phyloP scores from a whole-genome alignment of 83 land plant species.

The Larix sibirica region DNA sequence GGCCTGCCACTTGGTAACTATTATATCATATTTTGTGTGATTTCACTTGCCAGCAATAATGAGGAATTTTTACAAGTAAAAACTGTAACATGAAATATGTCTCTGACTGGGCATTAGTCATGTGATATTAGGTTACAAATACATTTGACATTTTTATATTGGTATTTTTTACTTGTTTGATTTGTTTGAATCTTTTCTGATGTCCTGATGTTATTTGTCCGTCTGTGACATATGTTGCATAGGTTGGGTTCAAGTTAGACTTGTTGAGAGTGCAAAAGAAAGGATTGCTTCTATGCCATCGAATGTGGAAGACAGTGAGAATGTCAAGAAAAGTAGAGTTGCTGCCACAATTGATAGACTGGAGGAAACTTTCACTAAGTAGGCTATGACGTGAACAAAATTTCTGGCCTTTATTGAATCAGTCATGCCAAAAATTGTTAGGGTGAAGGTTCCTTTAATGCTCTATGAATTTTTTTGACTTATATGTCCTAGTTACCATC shows the following conservation, averaged over 20 bases:
- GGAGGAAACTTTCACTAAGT: slow-evolving; percentile 45
- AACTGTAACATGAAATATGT: not conserved
- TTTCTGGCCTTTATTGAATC: not conserved
- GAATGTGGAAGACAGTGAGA: slow-evolving; percentile 9
- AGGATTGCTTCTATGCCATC: slow-evolving; percentile 19
- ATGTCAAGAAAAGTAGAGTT: slow-evolving; percentile 34
- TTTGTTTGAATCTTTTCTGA: slow-evolving; percentile 5
- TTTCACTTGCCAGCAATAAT: not conserved
- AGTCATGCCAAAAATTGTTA: not conserved
- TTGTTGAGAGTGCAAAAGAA: slow-evolving; percentile 64
- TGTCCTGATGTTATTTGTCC: not conserved
- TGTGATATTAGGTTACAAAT: not conserved
- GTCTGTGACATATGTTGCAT: slow-evolving; percentile 5
- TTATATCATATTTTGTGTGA: not conserved
- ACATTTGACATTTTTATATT: not conserved
- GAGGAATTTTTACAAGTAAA: not conserved
- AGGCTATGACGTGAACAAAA: not conserved
- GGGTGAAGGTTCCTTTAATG: too few species aligned
- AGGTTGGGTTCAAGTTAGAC: slow-evolving; percentile 71
- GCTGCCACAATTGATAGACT: slow-evolving; percentile 63
- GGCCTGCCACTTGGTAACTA: slow-evolving; percentile 72
- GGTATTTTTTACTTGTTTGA: not conserved
- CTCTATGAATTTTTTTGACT: too few species aligned
- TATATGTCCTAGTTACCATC: too few species aligned
- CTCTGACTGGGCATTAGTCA: not conserved